Conservation (phyloP, 345 rosid species). For the Crucihimalaya himalaica region DNA sequence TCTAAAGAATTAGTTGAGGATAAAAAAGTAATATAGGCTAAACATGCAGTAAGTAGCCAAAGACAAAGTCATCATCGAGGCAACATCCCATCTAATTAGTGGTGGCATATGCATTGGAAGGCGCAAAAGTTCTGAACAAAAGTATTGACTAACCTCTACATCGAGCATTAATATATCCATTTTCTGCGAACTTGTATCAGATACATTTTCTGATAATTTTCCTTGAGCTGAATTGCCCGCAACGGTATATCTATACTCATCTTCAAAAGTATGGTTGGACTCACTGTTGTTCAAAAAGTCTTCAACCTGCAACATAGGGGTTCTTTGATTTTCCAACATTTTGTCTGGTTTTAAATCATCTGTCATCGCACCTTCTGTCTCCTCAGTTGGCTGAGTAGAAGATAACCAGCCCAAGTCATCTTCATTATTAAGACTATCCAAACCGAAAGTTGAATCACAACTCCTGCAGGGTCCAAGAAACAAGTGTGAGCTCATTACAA, state of each 20-base stretch:
- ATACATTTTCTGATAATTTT: conserved; percentile 21
- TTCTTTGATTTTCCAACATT: conserved; percentile 44
- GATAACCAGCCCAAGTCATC: conserved; percentile 76
- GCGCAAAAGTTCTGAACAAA: not conserved
- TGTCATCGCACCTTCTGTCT: conserved; percentile 50
- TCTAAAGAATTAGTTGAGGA: conserved; percentile 6
- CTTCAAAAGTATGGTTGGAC: conserved; percentile 37
- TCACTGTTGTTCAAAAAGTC: conserved; percentile 46
- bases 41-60: conserved; percentile 9
- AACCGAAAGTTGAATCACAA: conserved; percentile 79
- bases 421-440: conserved; percentile 66
- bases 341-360: conserved; percentile 47
- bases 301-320: conserved; percentile 42
- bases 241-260: conserved; percentile 36
- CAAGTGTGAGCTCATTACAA: conserved; percentile 22
- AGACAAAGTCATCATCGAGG: conserved; percentile 21
- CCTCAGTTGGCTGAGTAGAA: conserved; percentile 55
- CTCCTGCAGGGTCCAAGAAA: conserved; percentile 52
- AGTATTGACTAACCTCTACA: conserved; percentile 53
- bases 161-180: conserved; percentile 43
- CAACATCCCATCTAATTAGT: not conserved
- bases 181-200: conserved; percentile 27
- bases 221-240: conserved; percentile 40
- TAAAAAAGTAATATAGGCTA: not conserved
- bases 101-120: conserved; percentile 1